These are phyloP conservation scores for Lachnellula suecica DNA, from an alignment of 2,329 filamentous ascomycete genomes.

Conservation along the genomic window DNA sequence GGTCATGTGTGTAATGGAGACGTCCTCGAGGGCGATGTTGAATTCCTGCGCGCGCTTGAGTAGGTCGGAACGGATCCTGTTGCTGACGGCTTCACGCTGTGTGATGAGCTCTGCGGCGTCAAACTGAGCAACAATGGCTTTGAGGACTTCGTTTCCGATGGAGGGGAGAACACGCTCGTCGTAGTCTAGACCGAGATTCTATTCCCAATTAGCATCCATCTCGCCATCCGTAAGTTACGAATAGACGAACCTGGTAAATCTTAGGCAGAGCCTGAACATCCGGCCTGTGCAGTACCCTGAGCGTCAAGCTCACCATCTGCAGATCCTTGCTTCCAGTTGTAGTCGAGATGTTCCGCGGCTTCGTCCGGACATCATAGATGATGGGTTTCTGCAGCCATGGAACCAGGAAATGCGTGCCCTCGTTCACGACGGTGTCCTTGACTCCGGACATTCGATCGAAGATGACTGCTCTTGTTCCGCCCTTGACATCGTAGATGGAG, in stretches of 20 bases:
- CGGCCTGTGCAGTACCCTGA: constrained; percentile 91
- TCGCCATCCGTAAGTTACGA: neutral
- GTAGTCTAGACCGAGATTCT: constrained; percentile 98
- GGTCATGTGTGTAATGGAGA: constrained; percentile 99
- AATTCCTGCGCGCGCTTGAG: constrained; percentile 93
- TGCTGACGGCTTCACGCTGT: constrained; percentile 93
- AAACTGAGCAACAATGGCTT: constrained; percentile 97
- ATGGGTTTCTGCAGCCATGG: constrained; percentile 96
- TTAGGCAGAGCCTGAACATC: constrained; percentile 91
- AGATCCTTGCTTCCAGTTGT: constrained; percentile 98
- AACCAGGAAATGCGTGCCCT: constrained; percentile 94
- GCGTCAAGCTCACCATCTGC: constrained; percentile 99
- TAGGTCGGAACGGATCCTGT: constrained; percentile 90
- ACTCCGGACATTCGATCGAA: constrained; percentile 93
- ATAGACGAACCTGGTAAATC: constrained; percentile 84
- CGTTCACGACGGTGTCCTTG: constrained; percentile 87
- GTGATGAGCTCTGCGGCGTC: constrained; percentile 98
- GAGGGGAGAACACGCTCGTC: constrained; percentile 97
- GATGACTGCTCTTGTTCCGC: constrained; percentile 92
- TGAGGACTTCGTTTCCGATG: constrained; percentile 99
- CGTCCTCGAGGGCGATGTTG: constrained; percentile 98
- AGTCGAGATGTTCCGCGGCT: constrained; percentile 95
- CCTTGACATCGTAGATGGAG: constrained; percentile 95
- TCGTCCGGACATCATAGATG: constrained; percentile 95
- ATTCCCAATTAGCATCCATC: constrained; percentile 4